Evolutionary conservation across 2,329 filamentous ascomycete species (phyloP), one percentile per base, ranked within the genome.

Genomic region (Penicillium concentricum): DNA sequence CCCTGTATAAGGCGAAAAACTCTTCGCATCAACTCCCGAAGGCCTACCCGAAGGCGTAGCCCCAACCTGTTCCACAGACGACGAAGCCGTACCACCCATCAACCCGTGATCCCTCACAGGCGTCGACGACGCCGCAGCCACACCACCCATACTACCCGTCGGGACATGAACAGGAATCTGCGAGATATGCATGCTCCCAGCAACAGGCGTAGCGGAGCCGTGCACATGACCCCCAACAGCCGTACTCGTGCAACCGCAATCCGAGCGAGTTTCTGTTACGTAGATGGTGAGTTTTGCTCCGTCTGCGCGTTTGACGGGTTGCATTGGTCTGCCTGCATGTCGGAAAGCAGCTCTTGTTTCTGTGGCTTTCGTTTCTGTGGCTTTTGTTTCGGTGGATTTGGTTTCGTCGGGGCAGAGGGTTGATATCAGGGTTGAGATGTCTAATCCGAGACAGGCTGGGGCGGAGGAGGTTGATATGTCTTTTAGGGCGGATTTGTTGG

Each of bases 101-200:
- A 57, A 37, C 16, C 59, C 51, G 24, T 59, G 41, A 3, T 52
- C 57, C 7, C 44, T 46, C 9, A 5, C 22, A 37, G 63, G 59
- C 3, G 58, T 47, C 2, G 62, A 56, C 9, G 53, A 12, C 15
- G 32, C 32, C 10, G 56, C 53, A 2, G 34, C 38, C 50, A 61
- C 56, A 6, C 28, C 44, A 16, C 32, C 45, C 56, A 62, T 58
- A 24, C 22, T 24, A 53, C 61, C 63, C 13, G 54, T 38, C 3
- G 64, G 64, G 2, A 67, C 57, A 20, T 60, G 2, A 3, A 67
- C 63, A 1, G 64, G 63, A 24, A 67, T 63, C 56, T 66, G 63
- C 10, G 64, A 65, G 30, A 65, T 16, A 34, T 61, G 61, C 10
- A 42, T 28, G 0, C 24, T 26, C 41, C 47, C 24, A 2, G 44